Evolutionary conservation across 2,329 filamentous ascomycete species (phyloP).

Genomic region (Fusarium sp.): DNA sequence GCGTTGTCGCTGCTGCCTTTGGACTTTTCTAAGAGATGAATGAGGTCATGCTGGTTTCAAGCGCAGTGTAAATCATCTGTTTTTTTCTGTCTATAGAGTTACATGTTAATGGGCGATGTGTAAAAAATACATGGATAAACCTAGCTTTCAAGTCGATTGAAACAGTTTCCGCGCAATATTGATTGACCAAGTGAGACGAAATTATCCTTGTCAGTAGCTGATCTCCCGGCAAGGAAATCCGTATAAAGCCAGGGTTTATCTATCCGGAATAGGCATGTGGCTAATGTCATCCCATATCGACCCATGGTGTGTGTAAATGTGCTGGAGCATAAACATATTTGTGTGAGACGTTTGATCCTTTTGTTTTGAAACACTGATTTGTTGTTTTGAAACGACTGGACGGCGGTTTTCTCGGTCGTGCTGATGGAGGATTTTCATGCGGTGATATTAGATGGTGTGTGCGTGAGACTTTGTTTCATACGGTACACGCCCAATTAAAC

Average conservation of each 20-base stretch:
- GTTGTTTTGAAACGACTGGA: not conserved
- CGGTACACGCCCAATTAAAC: not conserved
- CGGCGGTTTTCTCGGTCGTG: not conserved
- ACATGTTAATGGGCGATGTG: not conserved
- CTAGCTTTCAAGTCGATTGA: not conserved
- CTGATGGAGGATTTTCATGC: constrained; percentile 19
- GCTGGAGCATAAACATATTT: not conserved
- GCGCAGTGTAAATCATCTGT: not conserved
- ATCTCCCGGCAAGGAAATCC: not conserved
- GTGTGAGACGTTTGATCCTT: constrained; percentile 5
- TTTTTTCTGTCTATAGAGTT: not conserved
- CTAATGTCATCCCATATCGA: not conserved
- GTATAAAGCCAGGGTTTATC: not conserved
- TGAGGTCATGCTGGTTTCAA: not conserved
- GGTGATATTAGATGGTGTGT: not conserved
- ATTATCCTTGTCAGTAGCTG: not conserved
- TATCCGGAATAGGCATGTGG: not conserved
- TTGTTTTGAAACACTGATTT: not conserved
- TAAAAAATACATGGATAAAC: not conserved
- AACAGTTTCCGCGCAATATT: not conserved
- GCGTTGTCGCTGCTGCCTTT: constrained; percentile 11
- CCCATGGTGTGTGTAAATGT: not conserved
- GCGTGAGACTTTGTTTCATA: constrained; percentile 4
- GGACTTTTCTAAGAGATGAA: constrained; percentile 10
- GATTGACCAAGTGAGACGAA: not conserved